Evolutionary conservation across 306 rosid genomes (phyloP).

Genomic region (Albizia julibrissin): DNA sequence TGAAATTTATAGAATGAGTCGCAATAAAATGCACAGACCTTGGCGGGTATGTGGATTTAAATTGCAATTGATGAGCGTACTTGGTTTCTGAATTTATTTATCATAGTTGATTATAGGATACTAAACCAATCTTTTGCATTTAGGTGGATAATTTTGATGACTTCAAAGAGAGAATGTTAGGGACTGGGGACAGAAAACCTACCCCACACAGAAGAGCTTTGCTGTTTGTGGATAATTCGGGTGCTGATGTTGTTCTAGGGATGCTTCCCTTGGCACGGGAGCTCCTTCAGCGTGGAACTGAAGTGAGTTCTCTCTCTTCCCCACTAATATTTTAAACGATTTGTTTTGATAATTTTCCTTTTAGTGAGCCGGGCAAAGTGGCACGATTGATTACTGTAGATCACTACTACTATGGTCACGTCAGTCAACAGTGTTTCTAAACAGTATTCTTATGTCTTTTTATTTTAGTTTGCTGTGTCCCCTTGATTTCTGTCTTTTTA

Average conservation of each 20-base stretch:
- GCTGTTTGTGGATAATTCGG: constrained; percentile 93
- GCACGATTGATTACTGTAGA: neutral
- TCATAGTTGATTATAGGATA: constrained; percentile 14
- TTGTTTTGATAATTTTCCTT: constrained; percentile 20
- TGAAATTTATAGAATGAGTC: constrained; percentile 98
- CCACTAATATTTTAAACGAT: neutral
- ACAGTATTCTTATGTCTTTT: neutral
- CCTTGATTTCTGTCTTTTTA: neutral
- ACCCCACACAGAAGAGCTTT: constrained; percentile 81
- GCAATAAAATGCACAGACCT: constrained; percentile 96
- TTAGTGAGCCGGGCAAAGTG: neutral
- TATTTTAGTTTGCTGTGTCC: neutral
- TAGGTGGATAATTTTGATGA: constrained; percentile 93
- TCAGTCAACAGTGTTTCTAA: neutral
- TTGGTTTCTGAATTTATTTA: constrained; percentile 26
- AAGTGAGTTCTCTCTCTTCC: constrained; percentile 53
- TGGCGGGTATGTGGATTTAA: constrained; percentile 68
- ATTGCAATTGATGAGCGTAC: neutral
- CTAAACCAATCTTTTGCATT: constrained; percentile 26
- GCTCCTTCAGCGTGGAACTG: constrained; percentile 93
- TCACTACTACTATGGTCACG: neutral
- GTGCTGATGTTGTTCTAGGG: constrained; percentile 96
- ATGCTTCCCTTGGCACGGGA: constrained; percentile 99
- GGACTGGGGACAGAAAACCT: constrained; percentile 57
- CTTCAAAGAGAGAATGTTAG: constrained; percentile 83